A percentile compares a stretch with the other conserved stretches of the same genome.
Evolutionary conservation across 805 yeast genomes (phyloP).

Genomic region (Myxozyma vanderwaltii): DNA sequence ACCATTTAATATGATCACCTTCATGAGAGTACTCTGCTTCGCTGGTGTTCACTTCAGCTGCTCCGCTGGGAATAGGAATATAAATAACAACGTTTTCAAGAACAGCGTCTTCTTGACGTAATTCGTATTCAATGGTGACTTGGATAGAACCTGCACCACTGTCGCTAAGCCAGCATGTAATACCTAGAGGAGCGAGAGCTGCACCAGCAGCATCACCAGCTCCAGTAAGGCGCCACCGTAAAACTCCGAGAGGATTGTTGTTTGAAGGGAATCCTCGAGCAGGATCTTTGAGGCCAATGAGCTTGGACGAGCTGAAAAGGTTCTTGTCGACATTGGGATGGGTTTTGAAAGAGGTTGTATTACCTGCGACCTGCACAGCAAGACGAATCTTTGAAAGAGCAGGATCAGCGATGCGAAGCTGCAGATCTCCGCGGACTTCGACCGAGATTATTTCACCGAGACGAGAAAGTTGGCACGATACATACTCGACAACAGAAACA

Average conservation of each 20-base stretch:
- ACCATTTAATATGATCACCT: slow-evolving; percentile 73
- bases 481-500: slow-evolving; percentile 72
- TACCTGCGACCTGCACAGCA: slow-evolving; percentile 49
- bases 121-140: slow-evolving; percentile 88
- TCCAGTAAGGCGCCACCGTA: slow-evolving; percentile 85
- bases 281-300: slow-evolving; percentile 75
- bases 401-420: slow-evolving; percentile 80
- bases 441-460: slow-evolving; percentile 66
- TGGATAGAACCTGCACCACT: slow-evolving; percentile 62
- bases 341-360: slow-evolving; percentile 71
- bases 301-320: slow-evolving; percentile 57
- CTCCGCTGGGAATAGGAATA: slow-evolving; percentile 68
- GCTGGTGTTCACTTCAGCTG: slow-evolving; percentile 52
- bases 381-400: slow-evolving; percentile 68
- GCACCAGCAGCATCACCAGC: slow-evolving; percentile 56
- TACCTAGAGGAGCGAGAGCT: slow-evolving; percentile 61
- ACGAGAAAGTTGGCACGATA: slow-evolving; percentile 75
- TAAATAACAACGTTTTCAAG: slow-evolving; percentile 57
- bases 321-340: slow-evolving; percentile 93
- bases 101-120: slow-evolving; percentile 51
- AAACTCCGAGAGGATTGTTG: slow-evolving; percentile 85
- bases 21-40: slow-evolving; percentile 48
- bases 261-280: slow-evolving; percentile 85
- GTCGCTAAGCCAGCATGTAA: slow-evolving; percentile 82
- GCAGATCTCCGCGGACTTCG: slow-evolving; percentile 89